A percentile compares a stretch with the other conserved stretches of the same genome.
Evolutionary conservation across 179 eudicot species (phyloP).

Genomic region (Corrigiola litoralis): DNA sequence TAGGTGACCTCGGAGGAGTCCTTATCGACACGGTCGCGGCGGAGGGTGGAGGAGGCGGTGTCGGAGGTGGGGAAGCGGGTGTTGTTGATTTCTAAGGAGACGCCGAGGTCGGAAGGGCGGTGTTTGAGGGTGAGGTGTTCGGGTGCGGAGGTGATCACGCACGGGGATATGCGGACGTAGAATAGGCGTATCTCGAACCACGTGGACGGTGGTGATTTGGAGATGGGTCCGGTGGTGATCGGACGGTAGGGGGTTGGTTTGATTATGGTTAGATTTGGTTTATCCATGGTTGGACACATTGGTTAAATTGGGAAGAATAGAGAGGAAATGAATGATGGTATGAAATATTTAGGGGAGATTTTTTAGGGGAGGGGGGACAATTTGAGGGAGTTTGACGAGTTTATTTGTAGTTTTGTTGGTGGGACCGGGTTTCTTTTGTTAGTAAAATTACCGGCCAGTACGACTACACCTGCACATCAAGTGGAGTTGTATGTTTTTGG

Average conservation of each 20-base stretch:
- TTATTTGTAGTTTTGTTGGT: background rate
- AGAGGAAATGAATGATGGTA: background rate
- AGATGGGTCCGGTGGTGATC: conserved; percentile 4
- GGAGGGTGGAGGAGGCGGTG: conserved; percentile 36
- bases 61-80: conserved; percentile 43
- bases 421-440: background rate
- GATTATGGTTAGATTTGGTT: background rate
- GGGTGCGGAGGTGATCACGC: conserved; percentile 43
- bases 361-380: background rate
- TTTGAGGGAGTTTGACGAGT: background rate
- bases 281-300: conserved; percentile 15
- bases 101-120: conserved; percentile 54
- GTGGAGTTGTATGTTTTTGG: too few species aligned
- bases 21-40: conserved; percentile 63
- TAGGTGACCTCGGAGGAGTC: conserved; percentile 72
- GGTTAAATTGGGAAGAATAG: background rate
- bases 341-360: background rate
- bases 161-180: conserved; percentile 65
- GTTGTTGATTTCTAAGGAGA: conserved; percentile 61
- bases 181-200: conserved; percentile 67
- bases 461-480: too few species aligned
- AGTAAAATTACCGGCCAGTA: too few species aligned
- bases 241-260: conserved; percentile 13
- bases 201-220: conserved; percentile 26
- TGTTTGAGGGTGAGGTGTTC: conserved; percentile 51